These are phyloP conservation scores for Hypocrella siamensis DNA, from an alignment of 2,329 filamentous ascomycete genomes.

Conservation along the genomic window DNA sequence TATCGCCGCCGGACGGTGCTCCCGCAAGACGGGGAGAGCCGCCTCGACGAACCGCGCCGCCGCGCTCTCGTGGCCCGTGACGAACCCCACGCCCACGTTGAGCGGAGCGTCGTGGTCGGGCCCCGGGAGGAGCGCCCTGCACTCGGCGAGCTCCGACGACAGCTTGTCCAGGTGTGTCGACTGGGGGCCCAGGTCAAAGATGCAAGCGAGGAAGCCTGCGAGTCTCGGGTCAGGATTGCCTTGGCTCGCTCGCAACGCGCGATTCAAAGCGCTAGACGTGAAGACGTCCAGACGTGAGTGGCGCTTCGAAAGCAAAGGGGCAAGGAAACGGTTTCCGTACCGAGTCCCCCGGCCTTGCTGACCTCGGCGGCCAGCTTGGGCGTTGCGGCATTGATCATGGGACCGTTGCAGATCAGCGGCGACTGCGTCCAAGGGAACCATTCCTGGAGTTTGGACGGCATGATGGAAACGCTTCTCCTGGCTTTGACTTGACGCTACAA, in stretches of 20 bases:
- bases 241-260: no score
- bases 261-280: neutral
- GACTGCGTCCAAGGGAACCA: constrained; percentile 15
- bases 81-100: constrained; percentile 39
- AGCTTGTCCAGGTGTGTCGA: constrained; percentile 18
- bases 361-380: constrained; percentile 21
- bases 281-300: constrained; percentile 11
- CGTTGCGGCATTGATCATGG: constrained; percentile 18
- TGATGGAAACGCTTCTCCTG: constrained; percentile 5
- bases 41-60: constrained; percentile 21
- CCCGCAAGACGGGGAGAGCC: constrained; percentile 32
- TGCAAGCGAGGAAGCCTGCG: constrained; percentile 17
- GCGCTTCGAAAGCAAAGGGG: neutral
- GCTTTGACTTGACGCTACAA: no score
- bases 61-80: constrained; percentile 33
- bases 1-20: constrained; percentile 39
- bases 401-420: constrained; percentile 19
- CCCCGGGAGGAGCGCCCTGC: constrained; percentile 12
- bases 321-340: constrained; percentile 7
- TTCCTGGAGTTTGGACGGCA: constrained; percentile 8
- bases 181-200: constrained; percentile 13
- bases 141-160: constrained; percentile 14
- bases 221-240: no score
- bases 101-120: constrained; percentile 22
- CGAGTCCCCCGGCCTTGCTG: constrained; percentile 21